Conservation (phyloP, 305 asterid species). For the Caryopteris hybrid region DNA sequence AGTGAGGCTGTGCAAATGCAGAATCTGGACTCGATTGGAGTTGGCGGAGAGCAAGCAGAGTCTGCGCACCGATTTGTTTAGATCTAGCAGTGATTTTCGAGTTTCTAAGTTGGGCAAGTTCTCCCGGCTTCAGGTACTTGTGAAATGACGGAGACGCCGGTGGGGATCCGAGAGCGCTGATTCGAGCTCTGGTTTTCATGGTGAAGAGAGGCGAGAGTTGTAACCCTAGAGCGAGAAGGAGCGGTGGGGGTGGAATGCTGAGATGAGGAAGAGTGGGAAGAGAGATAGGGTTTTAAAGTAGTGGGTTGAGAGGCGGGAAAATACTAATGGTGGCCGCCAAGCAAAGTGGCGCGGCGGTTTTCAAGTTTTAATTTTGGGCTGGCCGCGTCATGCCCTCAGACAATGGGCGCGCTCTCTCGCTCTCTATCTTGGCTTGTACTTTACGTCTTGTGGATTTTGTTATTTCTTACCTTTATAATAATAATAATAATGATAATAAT, state of each 20-base stretch:
- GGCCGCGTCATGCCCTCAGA: neutral
- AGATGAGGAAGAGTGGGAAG: neutral
- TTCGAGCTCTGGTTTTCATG: slow-evolving; percentile 40
- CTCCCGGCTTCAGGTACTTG: slow-evolving; percentile 73
- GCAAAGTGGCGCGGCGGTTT: slow-evolving; percentile 34
- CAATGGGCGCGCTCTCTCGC: slow-evolving; percentile 7
- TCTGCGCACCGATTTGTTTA: slow-evolving; percentile 29
- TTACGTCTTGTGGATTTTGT: neutral
- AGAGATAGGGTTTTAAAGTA: slow-evolving; percentile 39
- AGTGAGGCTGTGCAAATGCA: slow-evolving; percentile 22
- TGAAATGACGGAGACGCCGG: slow-evolving; percentile 28
- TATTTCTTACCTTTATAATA: neutral
- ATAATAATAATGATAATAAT: too few relatives aligned
- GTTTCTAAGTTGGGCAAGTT: slow-evolving; percentile 61
- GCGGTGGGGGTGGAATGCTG: neutral
- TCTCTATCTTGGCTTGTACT: neutral
- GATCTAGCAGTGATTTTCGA: slow-evolving; percentile 66
- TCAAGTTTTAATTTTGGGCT: slow-evolving; percentile 27
- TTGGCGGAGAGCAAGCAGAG: slow-evolving; percentile 39
- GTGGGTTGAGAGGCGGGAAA: slow-evolving; percentile 47
- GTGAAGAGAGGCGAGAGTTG: slow-evolving; percentile 3
- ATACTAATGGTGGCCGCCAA: slow-evolving; percentile 23
- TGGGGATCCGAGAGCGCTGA: slow-evolving; percentile 11
- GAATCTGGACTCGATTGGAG: slow-evolving; percentile 27
- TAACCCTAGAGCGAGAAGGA: slow-evolving; percentile 27